Conservation (phyloP, 441 rosid genomes). For the Pelargonium cotyledonis region DNA sequence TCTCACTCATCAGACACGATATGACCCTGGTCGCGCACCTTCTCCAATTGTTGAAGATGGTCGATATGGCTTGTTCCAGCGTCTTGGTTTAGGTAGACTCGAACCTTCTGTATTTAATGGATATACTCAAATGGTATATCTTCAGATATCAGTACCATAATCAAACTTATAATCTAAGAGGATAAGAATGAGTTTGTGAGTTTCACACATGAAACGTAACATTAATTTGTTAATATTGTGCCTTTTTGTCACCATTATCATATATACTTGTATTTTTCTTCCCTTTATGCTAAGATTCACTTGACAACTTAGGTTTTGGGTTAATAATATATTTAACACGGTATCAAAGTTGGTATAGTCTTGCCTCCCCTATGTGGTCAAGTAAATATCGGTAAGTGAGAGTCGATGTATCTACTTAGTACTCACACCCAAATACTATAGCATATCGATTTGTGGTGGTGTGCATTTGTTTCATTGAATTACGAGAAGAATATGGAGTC, state of each 20-base stretch:
- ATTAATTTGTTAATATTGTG: constrained; percentile 28
- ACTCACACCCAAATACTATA: too few species aligned
- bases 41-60: constrained; percentile 89
- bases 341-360: neutral
- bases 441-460: too few species aligned
- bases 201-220: constrained; percentile 18
- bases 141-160: constrained; percentile 58
- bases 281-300: neutral
- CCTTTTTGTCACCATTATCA: constrained; percentile 1
- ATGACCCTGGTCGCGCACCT: constrained; percentile 74
- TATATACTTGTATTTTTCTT: neutral
- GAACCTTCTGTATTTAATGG: constrained; percentile 84
- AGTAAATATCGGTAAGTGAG: too few species aligned
- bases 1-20: constrained; percentile 80
- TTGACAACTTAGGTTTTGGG: neutral
- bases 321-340: too few species aligned
- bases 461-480: too few species aligned
- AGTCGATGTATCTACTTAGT: too few species aligned
- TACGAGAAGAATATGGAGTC: too few species aligned
- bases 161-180: constrained; percentile 26
- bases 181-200: constrained; percentile 1
- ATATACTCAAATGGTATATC: constrained; percentile 93
- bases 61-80: constrained; percentile 57
- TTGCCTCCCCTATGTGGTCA: too few species aligned
- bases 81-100: constrained; percentile 62